Evolutionary conservation across 176 grass and related monocot species (phyloP).

Genomic region (Saccharum spontaneum): DNA sequence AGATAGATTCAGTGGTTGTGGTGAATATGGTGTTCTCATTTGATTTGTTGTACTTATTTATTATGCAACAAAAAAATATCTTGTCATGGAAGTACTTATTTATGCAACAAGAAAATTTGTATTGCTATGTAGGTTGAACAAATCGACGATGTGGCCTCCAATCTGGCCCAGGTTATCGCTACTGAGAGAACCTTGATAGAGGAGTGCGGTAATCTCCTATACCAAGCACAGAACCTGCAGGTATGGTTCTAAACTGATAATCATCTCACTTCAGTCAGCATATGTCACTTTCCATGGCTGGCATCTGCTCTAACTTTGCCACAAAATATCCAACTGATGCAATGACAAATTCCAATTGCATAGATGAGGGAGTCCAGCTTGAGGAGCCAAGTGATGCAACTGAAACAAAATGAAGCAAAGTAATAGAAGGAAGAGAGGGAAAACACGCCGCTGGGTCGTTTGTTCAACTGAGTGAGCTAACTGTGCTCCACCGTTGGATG

Average conservation of each 20-base stretch:
- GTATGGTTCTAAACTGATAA: conserved; percentile 37
- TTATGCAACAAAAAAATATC: neutral
- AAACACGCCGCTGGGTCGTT: conserved; percentile 1
- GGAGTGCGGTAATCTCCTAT: conserved; percentile 77
- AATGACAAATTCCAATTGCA: conserved; percentile 2
- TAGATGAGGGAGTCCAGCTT: conserved; percentile 83
- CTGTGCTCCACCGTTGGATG: conserved; percentile 12
- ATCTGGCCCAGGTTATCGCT: conserved; percentile 52
- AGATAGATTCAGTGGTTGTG: neutral
- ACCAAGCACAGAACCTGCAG: conserved; percentile 65
- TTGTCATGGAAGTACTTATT: neutral
- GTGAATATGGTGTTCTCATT: neutral
- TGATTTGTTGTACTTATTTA: neutral
- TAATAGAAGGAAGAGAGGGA: neutral
- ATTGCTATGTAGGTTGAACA: conserved; percentile 53
- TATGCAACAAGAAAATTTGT: neutral
- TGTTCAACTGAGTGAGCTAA: conserved; percentile 4
- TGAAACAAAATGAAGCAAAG: conserved; percentile 39
- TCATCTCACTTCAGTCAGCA: neutral
- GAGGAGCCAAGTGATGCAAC: conserved; percentile 59
- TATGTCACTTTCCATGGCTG: neutral
- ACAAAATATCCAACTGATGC: neutral
- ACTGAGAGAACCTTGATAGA: conserved; percentile 59
- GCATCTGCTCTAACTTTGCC: neutral
- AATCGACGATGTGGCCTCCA: conserved; percentile 43